These are phyloP conservation scores for Physocladia obscura DNA, from an alignment of 192 early-diverging fungal species.

Conservation along the genomic window DNA sequence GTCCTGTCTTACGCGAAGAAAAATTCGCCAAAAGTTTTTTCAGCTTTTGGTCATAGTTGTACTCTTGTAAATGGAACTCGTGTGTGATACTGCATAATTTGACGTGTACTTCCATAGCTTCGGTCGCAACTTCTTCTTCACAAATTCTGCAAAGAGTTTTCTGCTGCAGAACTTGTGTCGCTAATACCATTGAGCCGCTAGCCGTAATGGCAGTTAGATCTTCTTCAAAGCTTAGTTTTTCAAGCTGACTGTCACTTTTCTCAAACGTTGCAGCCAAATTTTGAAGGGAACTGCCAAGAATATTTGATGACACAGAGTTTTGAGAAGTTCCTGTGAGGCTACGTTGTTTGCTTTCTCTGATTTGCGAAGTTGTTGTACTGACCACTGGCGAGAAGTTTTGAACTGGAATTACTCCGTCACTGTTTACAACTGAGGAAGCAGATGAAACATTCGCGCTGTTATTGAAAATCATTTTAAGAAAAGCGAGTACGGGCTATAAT, in stretches of 20 bases:
- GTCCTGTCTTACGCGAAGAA: conserved; percentile 42
- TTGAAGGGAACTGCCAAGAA: no score
- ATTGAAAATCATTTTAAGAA: conserved; percentile 23
- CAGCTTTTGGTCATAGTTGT: conserved; percentile 59
- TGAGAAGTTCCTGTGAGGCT: no score
- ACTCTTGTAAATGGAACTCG: conserved; percentile 50
- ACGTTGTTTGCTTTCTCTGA: no score
- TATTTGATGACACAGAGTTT: no score
- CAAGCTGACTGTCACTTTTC: no score
- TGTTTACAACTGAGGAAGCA: no score
- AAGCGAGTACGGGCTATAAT: conserved; percentile 20
- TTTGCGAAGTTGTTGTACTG: no score
- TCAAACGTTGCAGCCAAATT: no score
- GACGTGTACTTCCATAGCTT: conserved; percentile 72
- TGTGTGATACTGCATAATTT: conserved; percentile 76
- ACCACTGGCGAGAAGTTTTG: no score
- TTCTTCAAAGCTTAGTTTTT: no score
- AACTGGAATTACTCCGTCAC: no score
- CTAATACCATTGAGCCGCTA: background rate
- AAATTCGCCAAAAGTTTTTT: conserved; percentile 60
- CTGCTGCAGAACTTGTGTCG: background rate
- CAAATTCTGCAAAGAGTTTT: conserved; percentile 89
- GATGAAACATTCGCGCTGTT: background rate
- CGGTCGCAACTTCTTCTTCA: conserved; percentile 69
- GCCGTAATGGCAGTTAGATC: no score